Base-by-base conservation (phyloP, 176 grass and related monocot genomes). In the Avena sativa region DNA sequence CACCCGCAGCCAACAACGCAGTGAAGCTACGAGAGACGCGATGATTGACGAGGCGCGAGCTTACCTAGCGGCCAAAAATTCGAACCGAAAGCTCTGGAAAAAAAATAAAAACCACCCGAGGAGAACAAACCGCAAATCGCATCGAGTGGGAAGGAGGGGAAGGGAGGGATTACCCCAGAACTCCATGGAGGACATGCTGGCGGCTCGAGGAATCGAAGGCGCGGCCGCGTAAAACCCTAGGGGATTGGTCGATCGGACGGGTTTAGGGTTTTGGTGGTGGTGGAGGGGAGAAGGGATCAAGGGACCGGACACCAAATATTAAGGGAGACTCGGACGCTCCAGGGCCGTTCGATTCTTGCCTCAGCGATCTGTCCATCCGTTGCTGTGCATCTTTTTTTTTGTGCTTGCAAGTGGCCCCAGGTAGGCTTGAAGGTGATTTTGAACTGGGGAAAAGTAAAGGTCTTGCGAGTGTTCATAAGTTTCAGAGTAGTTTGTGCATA, bases 241-340 rank as follows among this genome's bases (percentile, higher is more conserved):
- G 17, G 15, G 13, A 19, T 36, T 3, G 59, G 59, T 57, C 17
- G 55, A 81, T 70, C 9, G 38, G 51, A 62, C 30, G 11, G 48
- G 82, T 75, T 81, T 86, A 89, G 78, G 88, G 88, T 84, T 90
- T 26, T 52, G 67, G 83, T 49, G 67, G 83, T 49, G 6, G 77
- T 23, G 58, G 57, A 34, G 21, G 13, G 60, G 25, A 49, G 9
- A 1, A 1, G 12, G 2, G 1, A 5, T 3, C 12, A 25, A 3
- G 34, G 9, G 58, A 11, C 36, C 13, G 58, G 14, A 56, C 61
- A 25, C 36, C 40, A 40, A 5, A 71, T 74, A 76, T 85, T 81
- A 76, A 47, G 49, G 23, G 59, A 23, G 2, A 28, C 28, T 28
- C 28, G 28, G 28, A 11, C 3, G 14, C 19, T 11, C 8, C 3